Evolutionary conservation across 2,329 filamentous ascomycete species (phyloP), one percentile per base, ranked within the genome.

Genomic region (Colletotrichum phormii): DNA sequence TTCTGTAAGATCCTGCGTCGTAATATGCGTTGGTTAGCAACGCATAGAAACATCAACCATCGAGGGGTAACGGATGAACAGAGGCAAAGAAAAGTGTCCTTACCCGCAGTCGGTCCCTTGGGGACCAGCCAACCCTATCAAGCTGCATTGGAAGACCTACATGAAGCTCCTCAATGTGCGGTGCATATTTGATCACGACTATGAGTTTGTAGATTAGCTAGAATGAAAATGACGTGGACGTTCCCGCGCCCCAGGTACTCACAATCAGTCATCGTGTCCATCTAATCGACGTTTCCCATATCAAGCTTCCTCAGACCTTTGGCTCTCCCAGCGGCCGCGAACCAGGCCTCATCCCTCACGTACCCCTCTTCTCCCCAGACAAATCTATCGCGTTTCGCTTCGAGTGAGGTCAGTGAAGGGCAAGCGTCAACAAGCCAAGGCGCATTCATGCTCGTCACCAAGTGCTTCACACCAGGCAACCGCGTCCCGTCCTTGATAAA

Each of bases 141-240:
- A 13, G 8, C 12, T 2, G 9, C 18, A 9, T 5, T 13, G 12
- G 42, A n/a, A 12, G 1, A 13, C 64, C 64, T 13, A 64, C 13
- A 59, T 35, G 55, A 12, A 64, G 59, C 24, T 35, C 59, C 18
- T 64, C 33, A 2, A 64, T 33, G 37, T 31, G n/a, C 3, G 64
- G 64, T 0, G 51, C n/a, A 2, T 53, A 35, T 26, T 42, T 24
- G 6, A 57, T 24, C 0, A 67, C n/a, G 13, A 51, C 55, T 67
- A 5, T 53, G 18, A 26, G 8, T 12, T 7, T 53, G 4, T 13
- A 4, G 0, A 2, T 53, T n/a, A 53, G 49, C 2, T 18, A 26
- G 4, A 26, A 26, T 1, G 2, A 12, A 6, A 26, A 6, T 26
- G 22, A 8, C 0, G 11, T 8, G 9, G 1, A 13, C 2, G 1